Conservation (phyloP, 2,329 filamentous ascomycete species). For the Aquanectria penicillioides region DNA sequence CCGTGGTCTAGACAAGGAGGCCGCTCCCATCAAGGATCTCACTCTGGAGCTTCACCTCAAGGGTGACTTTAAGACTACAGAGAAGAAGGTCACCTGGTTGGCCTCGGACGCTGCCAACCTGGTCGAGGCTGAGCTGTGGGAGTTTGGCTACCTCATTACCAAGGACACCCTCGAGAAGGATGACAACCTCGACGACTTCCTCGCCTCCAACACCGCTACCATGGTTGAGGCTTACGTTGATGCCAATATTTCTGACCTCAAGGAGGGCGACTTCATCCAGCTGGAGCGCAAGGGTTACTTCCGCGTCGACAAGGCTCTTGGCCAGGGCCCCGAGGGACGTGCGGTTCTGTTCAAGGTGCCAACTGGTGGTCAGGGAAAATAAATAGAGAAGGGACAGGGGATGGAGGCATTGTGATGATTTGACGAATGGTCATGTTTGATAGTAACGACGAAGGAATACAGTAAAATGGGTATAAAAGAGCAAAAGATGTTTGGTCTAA, state of each 20-base stretch:
- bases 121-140: constrained; percentile 85
- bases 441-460: constrained; percentile 27
- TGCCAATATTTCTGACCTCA: constrained; percentile 79
- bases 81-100: constrained; percentile 97
- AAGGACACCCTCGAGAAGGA: constrained; percentile 95
- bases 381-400: background rate
- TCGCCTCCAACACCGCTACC: constrained; percentile 80
- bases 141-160: constrained; percentile 94
- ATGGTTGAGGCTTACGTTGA: constrained; percentile 82
- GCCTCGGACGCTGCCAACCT: constrained; percentile 79
- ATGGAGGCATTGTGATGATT: constrained; percentile 20
- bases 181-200: constrained; percentile 83
- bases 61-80: constrained; percentile 93
- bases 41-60: constrained; percentile 89
- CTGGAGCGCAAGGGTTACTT: constrained; percentile 95
- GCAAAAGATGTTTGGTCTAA: too few species aligned
- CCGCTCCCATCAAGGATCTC: constrained; percentile 70
- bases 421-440: constrained; percentile 30
- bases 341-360: constrained; percentile 68
- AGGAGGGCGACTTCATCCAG: constrained; percentile 92
- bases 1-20: constrained; percentile 67
- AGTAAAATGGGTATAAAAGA: constrained; percentile 24
- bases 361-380: constrained; percentile 57
- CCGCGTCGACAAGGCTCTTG: constrained; percentile 77
- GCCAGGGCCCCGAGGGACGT: constrained; percentile 60